Evolutionary conservation across 768 basidiomycete species (phyloP), one percentile per base, ranked within the genome.

Genomic region (Amanita rubescens): DNA sequence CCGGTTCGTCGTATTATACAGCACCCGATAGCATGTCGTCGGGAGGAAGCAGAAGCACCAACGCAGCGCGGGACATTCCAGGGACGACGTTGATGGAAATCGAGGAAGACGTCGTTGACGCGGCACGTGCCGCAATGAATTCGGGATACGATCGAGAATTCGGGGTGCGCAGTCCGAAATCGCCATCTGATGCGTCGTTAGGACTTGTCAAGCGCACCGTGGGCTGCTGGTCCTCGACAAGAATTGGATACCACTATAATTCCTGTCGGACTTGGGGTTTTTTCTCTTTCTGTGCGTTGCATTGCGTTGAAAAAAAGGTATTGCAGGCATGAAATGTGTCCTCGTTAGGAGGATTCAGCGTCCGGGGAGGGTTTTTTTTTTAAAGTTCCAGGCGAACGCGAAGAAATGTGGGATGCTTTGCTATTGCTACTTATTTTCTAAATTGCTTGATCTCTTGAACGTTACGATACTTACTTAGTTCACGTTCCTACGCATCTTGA

Each of bases 211-310:
- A 64, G 63, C 54, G 68, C 69, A 10, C 74, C 74, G 1, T 75
- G 74, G 74, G 73, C 68, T 10, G 67, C 59, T 24, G 74, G 74
- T n/a, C 10, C 61, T 75, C 46, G 68, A 70, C 54, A 63, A 65
- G 35, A 65, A 67, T 54, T 75, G 74, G 74, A 69, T 57, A 22
- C 64, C 72, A 10, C 59, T 65, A 48, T 56, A 44, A 38, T 51
- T 24, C 35, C 14, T n/a, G n/a, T n/a, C n/a, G 27, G 17, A 11
- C 22, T 12, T n/a, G 53, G 47, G 19, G 24, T 30, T 19, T 30
- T 32, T 35, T 33, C 32, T 32, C 10, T 46, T 25, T 20, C 33
- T 46, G 44, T 24, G 27, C 32, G 7, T 24, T 30, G 49, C n/a
- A n/a, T n/a, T n/a, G 19, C 25, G 15, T 32, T 14, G 20, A 8